Base-by-base conservation (phyloP, 2,329 filamentous ascomycete species). In the Ceratocystis cacaofunesta region DNA sequence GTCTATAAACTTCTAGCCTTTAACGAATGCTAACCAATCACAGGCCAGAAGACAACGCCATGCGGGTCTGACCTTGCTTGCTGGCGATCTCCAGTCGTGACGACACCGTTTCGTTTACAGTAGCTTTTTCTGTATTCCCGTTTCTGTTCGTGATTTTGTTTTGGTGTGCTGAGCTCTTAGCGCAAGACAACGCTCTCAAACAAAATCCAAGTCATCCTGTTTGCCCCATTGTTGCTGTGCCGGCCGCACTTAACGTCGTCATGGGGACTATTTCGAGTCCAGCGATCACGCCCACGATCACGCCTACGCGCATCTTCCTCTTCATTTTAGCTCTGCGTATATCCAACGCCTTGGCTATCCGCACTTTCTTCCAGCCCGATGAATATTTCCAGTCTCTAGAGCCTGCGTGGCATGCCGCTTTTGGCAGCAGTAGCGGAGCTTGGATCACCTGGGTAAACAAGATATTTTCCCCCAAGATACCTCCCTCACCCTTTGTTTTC, bases 341-440 rank as follows among this genome's bases (percentile, higher is more conserved):
- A 69, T 74, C 89, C 73, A 96, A 96, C 76, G 86, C 90, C 41
- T 79, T 94, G 70, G 84, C 80, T 68, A 79, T 95, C 66, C 80
- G 83, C 69, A 97, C 94, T 22, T 99, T 96, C 75, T 99, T 99
- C 77, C 94, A 99, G 75, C 94, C 94, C 32, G 94, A 99, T 78
- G 94, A 99, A 75, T 97, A 90, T 78, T 99, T 94, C 72, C 94
- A 99, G 73, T 88, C 91, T 1, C 82, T 97, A 57, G 94, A 99
- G 77, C 92, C 94, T 64, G 94, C 94, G 70, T 97, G 92, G 92
- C 80, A 86, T 71, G 81, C 94, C 65, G 88, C 89, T 2, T 96
- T 96, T 79, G 92, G 92, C 25, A 72, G 78, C 1, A 74, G 80
- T 15, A 88, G 86, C 74, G 88, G 89, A 68, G 90, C 92, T 32